Evolutionary conservation across 2,329 filamentous ascomycete species (phyloP).

Genomic region (Thelonectria blattea): DNA sequence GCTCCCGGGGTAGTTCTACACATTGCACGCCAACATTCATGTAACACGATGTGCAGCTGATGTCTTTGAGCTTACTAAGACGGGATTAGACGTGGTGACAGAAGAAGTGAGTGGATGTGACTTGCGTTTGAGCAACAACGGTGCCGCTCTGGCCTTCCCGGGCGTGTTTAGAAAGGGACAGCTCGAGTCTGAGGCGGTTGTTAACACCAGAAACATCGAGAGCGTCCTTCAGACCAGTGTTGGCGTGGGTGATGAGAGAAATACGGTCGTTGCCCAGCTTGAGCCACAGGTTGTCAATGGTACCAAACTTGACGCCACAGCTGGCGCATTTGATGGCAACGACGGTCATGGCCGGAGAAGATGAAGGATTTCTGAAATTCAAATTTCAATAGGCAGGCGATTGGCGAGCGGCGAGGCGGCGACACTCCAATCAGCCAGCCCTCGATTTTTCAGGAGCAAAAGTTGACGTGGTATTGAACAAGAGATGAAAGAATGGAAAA

Average conservation of each 20-base stretch:
- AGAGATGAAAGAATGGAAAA: not conserved
- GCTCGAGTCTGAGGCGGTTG: constrained; percentile 22
- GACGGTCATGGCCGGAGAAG: constrained; percentile 41
- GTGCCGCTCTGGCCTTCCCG: constrained; percentile 43
- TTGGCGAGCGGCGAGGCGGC: constrained; percentile 2
- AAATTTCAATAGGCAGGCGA: not conserved
- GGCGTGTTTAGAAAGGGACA: constrained; percentile 34
- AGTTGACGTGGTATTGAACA: not conserved
- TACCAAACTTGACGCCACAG: constrained; percentile 40
- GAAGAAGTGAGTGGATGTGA: not conserved
- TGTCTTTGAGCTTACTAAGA: constrained; percentile 44
- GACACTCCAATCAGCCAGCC: not conserved
- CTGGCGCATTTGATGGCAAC: constrained; percentile 45
- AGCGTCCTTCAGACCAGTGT: constrained; percentile 34
- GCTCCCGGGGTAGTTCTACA: constrained; percentile 39
- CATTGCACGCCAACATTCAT: constrained; percentile 45
- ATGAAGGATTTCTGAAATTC: not conserved
- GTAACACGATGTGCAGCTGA: constrained; percentile 43
- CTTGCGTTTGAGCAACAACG: constrained; percentile 46
- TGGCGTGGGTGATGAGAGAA: constrained; percentile 42
- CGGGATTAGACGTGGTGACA: not conserved
- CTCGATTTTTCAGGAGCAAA: not conserved
- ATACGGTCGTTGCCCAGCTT: constrained; percentile 49
- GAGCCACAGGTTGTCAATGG: constrained; percentile 47
- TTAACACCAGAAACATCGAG: constrained; percentile 9